Percentiles rank a stretch among this genome's conserved stretches.
Evolutionary conservation across 2,329 filamentous ascomycete species (phyloP).

Genomic region (Pseudogymnoascus sp.): DNA sequence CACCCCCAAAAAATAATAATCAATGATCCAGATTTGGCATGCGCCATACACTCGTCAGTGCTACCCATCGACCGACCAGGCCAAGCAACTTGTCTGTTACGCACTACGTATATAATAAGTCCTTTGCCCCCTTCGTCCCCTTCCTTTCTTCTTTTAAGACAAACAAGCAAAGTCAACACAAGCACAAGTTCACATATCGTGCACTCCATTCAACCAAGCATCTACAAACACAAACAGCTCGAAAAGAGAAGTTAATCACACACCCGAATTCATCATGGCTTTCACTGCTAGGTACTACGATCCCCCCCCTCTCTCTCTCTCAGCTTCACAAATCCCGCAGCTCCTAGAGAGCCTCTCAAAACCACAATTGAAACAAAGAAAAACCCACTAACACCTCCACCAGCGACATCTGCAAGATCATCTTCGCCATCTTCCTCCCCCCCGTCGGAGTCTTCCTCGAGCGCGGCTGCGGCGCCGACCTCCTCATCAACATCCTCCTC

Average conservation of each 20-base stretch:
- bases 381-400: background rate
- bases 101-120: background rate
- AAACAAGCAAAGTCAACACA: background rate
- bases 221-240: background rate
- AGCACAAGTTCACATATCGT: background rate
- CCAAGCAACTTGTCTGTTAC: background rate
- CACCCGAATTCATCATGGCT: background rate
- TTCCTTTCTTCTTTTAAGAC: background rate
- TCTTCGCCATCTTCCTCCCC: constrained; percentile 82
- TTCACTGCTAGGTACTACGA: constrained; percentile 8
- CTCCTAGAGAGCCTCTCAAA: background rate
- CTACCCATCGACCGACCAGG: background rate
- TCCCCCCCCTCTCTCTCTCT: background rate
- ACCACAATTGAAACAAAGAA: background rate
- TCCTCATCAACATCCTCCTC: constrained; percentile 87
- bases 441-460: constrained; percentile 91
- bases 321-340: constrained; percentile 1
- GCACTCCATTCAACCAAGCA: background rate
- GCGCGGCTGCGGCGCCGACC: constrained; percentile 76
- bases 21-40: constrained; percentile 3
- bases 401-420: constrained; percentile 71
- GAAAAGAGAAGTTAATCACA: background rate
- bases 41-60: background rate
- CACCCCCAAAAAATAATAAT: background rate
- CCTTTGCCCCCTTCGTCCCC: background rate